Conservation (phyloP, 1,284 basidiomycete species). For the Malassezia sp. region DNA sequence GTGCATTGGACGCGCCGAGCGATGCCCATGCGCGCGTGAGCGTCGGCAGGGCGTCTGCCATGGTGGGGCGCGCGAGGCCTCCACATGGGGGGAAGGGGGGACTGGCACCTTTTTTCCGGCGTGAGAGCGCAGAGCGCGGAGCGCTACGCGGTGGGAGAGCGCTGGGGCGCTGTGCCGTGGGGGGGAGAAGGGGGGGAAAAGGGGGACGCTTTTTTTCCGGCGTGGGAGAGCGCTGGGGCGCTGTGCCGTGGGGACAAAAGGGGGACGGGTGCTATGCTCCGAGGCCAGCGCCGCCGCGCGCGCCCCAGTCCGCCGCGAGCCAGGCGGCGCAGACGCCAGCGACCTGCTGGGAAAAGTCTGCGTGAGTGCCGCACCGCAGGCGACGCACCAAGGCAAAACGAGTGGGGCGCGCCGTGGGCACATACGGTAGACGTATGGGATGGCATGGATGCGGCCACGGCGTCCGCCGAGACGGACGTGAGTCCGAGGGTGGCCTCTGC, state of each 20-base stretch:
- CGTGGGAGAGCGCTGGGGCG: too few species aligned
- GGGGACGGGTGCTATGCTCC: too few species aligned
- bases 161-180: too few species aligned
- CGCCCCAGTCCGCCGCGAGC: not conserved
- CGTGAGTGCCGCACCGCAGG: not conserved
- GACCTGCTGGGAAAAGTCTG: not conserved
- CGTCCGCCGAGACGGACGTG: not conserved
- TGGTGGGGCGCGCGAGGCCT: not conserved
- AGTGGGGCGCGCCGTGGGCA: constrained; percentile 3
- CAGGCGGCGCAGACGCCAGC: constrained; percentile 7
- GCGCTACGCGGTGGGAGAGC: too few species aligned
- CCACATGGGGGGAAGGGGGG: constrained; percentile 2
- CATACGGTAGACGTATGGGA: constrained; percentile 6
- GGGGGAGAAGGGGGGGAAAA: too few species aligned
- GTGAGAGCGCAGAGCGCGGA: too few species aligned
- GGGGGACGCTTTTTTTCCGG: too few species aligned
- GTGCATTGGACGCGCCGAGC: constrained; percentile 11
- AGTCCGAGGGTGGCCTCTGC: constrained; percentile 1
- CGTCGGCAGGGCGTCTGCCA: constrained; percentile 10
- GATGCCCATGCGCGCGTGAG: constrained; percentile 15
- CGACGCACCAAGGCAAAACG: constrained; percentile 14
- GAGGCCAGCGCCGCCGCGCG: too few species aligned
- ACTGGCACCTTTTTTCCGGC: not conserved
- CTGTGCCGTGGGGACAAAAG: too few species aligned
- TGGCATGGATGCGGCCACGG: not conserved